Conservation (phyloP, 805 yeast species). For the Lipomyces yamanashiensis region DNA sequence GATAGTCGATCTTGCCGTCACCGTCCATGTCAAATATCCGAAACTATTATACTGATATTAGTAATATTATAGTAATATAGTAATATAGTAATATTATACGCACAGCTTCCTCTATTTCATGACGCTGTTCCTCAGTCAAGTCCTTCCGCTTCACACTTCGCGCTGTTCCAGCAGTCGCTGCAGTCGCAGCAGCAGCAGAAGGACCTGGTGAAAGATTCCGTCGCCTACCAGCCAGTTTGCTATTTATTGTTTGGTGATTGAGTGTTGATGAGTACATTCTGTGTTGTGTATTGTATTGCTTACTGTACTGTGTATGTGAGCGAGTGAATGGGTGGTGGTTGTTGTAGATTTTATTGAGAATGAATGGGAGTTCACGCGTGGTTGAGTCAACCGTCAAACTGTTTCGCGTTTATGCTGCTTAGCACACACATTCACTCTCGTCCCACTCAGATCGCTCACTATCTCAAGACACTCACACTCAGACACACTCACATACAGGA, state of each 20-base stretch:
- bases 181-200: neutral
- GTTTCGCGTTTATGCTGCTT: conserved; percentile 7
- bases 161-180: conserved; percentile 8
- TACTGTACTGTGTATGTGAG: neutral
- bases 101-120: conserved; percentile 66
- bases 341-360: too few species aligned
- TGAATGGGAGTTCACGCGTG: neutral
- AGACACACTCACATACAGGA: neutral
- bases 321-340: too few species aligned
- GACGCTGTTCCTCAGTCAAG: conserved; percentile 61
- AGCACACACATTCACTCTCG: too few species aligned
- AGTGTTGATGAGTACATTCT: conserved; percentile 24
- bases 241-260: conserved; percentile 20
- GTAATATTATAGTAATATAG: neutral
- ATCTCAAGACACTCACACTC: neutral
- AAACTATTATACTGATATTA: conserved; percentile 50
- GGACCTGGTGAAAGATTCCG: conserved; percentile 27
- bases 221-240: conserved; percentile 22
- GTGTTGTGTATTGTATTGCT: neutral
- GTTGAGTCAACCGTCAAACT: neutral
- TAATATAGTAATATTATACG: neutral
- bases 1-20: conserved; percentile 89
- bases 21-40: conserved; percentile 88
- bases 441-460: too few species aligned
- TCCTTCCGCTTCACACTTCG: conserved; percentile 22